Conservation (phyloP, 352 stramenopile genomes). For the Globisporangium radiosum region DNA sequence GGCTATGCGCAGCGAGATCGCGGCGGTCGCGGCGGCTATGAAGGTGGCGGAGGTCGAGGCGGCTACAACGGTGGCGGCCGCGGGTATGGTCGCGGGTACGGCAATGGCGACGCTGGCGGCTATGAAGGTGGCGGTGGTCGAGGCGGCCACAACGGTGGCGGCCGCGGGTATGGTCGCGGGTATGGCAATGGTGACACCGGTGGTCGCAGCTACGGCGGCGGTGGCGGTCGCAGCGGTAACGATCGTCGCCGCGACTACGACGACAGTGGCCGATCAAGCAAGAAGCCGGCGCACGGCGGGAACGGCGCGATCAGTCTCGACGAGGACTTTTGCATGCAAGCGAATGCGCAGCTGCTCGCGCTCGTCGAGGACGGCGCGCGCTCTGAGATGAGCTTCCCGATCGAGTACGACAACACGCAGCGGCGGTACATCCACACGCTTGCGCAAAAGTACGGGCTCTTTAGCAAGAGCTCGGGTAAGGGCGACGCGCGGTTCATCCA, state of each 20-base stretch:
- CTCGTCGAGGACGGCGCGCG: conserved; percentile 54
- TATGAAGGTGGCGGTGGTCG: conserved; percentile 3
- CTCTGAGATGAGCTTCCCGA: conserved; percentile 62
- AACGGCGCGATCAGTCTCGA: conserved; percentile 35
- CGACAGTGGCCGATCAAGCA: conserved; percentile 4
- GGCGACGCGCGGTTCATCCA: conserved; percentile 60
- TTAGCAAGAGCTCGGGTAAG: conserved; percentile 80
- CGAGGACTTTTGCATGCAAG: conserved; percentile 67
- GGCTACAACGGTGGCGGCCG: conserved; percentile 1
- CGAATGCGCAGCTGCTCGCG: conserved; percentile 48
- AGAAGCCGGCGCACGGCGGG: conserved; percentile 1
- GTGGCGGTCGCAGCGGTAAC: background rate
- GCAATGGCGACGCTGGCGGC: background rate
- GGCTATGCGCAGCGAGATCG: conserved; percentile 7
- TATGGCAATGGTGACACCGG: background rate
- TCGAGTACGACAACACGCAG: conserved; percentile 67
- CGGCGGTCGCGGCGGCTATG: conserved; percentile 1
- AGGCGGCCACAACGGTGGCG: conserved; percentile 1
- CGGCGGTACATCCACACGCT: conserved; percentile 76
- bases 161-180: background rate
- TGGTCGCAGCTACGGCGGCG: background rate
- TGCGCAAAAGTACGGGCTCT: conserved; percentile 73
- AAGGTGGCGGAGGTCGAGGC: conserved; percentile 2
- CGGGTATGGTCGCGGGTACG: background rate
- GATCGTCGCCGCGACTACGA: conserved; percentile 5